Evolutionary conservation across 257 asterid species (phyloP).

Genomic region (Primulina eburnea): DNA sequence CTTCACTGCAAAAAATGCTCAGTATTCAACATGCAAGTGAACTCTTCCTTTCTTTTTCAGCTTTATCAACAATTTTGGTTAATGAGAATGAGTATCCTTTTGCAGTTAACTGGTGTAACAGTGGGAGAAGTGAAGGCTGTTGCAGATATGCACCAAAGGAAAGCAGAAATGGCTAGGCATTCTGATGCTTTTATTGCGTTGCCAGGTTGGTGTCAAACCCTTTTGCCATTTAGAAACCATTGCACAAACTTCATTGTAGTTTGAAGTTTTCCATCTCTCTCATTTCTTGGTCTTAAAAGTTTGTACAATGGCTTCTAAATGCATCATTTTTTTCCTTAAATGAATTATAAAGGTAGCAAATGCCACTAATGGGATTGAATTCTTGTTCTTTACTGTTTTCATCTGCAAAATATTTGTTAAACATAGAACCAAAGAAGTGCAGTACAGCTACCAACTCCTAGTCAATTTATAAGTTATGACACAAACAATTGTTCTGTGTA

Average conservation of each 20-base stretch:
- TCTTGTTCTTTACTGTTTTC: too few species aligned
- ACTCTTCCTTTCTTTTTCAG: slow-evolving; percentile 10
- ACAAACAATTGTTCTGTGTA: too few species aligned
- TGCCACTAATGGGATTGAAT: too few species aligned
- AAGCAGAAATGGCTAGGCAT: slow-evolving; percentile 95
- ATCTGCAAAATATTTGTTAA: too few species aligned
- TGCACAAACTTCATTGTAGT: background rate
- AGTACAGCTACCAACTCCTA: too few species aligned
- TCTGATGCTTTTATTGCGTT: slow-evolving; percentile 99
- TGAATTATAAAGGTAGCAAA: too few species aligned
- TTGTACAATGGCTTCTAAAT: background rate
- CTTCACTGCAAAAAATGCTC: slow-evolving; percentile 39
- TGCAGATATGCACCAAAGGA: slow-evolving; percentile 97
- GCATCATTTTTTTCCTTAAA: background rate
- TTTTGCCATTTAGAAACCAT: too few species aligned
- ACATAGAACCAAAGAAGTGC: too few species aligned
- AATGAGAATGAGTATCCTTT: slow-evolving; percentile 24
- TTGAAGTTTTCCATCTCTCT: background rate
- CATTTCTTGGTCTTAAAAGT: background rate
- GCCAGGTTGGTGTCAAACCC: slow-evolving; percentile 61
- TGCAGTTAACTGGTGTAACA: slow-evolving; percentile 96
- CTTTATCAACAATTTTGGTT: slow-evolving; percentile 24
- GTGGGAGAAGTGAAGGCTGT: slow-evolving; percentile 99
- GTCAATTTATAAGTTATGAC: too few species aligned
- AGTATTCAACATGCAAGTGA: slow-evolving; percentile 29